Evolutionary conservation across 2,329 filamentous ascomycete genomes (phyloP), one percentile per base, ranked within the genome.

Genomic region (Elsinoe necatrix): DNA sequence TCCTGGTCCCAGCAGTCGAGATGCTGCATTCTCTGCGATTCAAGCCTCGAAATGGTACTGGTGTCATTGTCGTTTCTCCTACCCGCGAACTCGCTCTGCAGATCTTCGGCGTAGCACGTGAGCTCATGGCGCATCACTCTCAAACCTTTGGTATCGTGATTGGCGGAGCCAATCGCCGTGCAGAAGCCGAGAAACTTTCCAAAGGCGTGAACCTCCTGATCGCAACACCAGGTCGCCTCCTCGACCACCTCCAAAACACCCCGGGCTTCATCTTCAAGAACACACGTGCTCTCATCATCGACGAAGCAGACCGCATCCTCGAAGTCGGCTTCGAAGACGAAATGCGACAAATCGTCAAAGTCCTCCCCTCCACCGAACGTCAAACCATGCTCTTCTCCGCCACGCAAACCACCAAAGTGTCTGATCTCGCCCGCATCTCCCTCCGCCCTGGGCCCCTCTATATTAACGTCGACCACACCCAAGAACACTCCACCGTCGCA

Each of bases 361-460:
- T 97, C 56, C 76, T 97, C 16, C 89, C 91, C 47, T 86, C 86
- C 63, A 85, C 95, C 58, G 83, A 91, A 63, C 79, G 93, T 59
- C 92, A 97, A 73, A 96, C 91, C 0, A 93, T 95, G 85, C 81
- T 98, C n/a, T 98, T 98, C 78, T 96, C 90, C 12, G 93, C 93
- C 12, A 98, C 93, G 3, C 93, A 97, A 72, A 98, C 93, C 2
- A 97, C 92, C 57, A 97, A 98, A 75, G 93, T 98, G 63, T 92
- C 97, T 73, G 93, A 98, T 72, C 79, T 98, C 56, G 93, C 93
- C 1, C 81, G 93, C 61, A 95, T 98, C 68, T 98, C 93, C 3
- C 79, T 98, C 48, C 83, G 90, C 34, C 86, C 89, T 0, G 91
- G 92, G 1, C 93, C 93, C 1, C 77, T 98, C 11, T 97, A 96